Evolutionary conservation across 306 rosid genomes (phyloP).

Genomic region (Quercus wislizeni): DNA sequence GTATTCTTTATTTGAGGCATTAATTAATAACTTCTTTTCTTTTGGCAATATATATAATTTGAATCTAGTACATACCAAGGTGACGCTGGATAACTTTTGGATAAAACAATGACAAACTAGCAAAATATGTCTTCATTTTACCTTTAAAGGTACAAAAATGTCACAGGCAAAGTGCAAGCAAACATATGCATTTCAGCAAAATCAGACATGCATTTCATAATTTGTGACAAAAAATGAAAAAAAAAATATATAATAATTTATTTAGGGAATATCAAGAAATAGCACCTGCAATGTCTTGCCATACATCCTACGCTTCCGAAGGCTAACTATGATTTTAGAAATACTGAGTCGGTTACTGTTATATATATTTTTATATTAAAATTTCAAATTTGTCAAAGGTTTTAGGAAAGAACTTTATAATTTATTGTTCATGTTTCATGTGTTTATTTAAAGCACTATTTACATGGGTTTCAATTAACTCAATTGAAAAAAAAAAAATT

Average conservation of each 20-base stretch:
- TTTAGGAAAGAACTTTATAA: too few relatives aligned
- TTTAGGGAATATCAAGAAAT: not conserved
- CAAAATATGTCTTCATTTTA: not conserved
- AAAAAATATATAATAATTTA: not conserved
- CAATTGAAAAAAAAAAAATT: too few relatives aligned
- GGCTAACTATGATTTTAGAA: not conserved
- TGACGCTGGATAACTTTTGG: not conserved
- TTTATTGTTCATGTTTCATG: too few relatives aligned
- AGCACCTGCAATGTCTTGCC: slow-evolving; percentile 25
- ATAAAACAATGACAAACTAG: not conserved
- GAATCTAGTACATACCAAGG: not conserved
- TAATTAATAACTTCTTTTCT: too few relatives aligned
- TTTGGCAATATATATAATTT: not conserved
- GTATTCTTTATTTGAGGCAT: too few relatives aligned
- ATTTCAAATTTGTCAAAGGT: too few relatives aligned
- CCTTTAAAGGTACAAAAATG: not conserved
- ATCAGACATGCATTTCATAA: not conserved
- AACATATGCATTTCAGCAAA: not conserved
- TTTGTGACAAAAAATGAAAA: not conserved
- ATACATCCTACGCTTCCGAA: slow-evolving; percentile 13
- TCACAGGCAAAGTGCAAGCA: not conserved
- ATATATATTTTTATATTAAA: too few relatives aligned
- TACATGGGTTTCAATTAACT: too few relatives aligned
- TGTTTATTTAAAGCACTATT: too few relatives aligned
- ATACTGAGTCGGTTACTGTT: not conserved